Evolutionary conservation across 257 asterid genomes (phyloP).

Genomic region (Nyctanthes arbortristis): DNA sequence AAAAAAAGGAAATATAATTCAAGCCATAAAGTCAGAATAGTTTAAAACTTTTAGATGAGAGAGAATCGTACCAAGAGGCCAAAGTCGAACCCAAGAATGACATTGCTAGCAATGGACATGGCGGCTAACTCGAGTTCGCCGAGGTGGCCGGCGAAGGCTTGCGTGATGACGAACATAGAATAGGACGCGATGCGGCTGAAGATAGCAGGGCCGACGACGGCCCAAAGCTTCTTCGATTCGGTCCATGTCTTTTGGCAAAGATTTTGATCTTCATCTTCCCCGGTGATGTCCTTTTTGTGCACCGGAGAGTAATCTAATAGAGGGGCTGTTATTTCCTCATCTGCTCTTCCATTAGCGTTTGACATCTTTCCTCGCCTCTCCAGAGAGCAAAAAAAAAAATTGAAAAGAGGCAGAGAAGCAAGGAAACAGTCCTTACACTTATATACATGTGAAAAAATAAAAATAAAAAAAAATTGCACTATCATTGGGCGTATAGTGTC

Average conservation of each 20-base stretch:
- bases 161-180: slow-evolving; percentile 74
- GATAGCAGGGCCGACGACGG: slow-evolving; percentile 78
- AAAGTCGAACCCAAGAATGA: slow-evolving; percentile 70
- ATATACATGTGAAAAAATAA: no score
- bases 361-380: slow-evolving; percentile 34
- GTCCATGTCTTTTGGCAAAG: slow-evolving; percentile 39
- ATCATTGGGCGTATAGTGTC: no score
- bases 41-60: neutral
- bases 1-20: no score
- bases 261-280: slow-evolving; percentile 17
- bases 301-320: slow-evolving; percentile 31
- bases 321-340: slow-evolving; percentile 41
- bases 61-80: slow-evolving; percentile 57
- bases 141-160: slow-evolving; percentile 87
- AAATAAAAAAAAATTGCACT: no score
- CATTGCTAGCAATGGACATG: slow-evolving; percentile 65
- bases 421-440: no score
- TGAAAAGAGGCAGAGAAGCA: no score
- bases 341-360: neutral
- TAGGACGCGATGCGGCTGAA: slow-evolving; percentile 67
- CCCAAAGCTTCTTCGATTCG: slow-evolving; percentile 85
- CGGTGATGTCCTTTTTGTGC: neutral
- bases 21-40: neutral
- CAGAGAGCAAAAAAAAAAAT: no score
- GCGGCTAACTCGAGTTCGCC: slow-evolving; percentile 90